Evolutionary conservation across 805 yeast genomes (phyloP).

Genomic region (Clavispora carvajalis): DNA sequence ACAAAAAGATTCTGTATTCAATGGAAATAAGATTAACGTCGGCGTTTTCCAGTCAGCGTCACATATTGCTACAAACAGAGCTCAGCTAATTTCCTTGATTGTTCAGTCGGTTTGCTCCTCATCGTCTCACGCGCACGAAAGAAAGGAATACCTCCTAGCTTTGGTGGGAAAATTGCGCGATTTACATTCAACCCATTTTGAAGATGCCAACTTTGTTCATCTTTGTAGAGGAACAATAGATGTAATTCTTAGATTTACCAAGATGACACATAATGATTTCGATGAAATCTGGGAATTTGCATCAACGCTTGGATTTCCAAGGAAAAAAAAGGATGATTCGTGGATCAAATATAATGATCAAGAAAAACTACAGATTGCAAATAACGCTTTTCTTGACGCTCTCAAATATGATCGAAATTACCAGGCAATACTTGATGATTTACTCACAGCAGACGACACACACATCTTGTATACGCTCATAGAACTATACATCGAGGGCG

Average conservation of each 20-base stretch:
- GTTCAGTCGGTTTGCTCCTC: slow-evolving; percentile 16
- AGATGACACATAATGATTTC: slow-evolving; percentile 7
- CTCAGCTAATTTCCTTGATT: slow-evolving; percentile 15
- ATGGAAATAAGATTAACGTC: background rate
- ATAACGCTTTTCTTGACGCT: slow-evolving; percentile 21
- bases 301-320: slow-evolving; percentile 25
- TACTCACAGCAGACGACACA: slow-evolving; percentile 15
- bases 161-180: slow-evolving; percentile 19
- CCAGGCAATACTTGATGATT: slow-evolving; percentile 18
- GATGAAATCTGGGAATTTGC: slow-evolving; percentile 16
- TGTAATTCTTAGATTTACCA: slow-evolving; percentile 16
- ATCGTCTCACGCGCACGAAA: slow-evolving; percentile 2
- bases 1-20: slow-evolving; percentile 14
- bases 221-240: slow-evolving; percentile 25
- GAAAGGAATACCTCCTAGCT: slow-evolving; percentile 15
- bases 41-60: background rate
- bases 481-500: slow-evolving; percentile 24
- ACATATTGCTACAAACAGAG: background rate
- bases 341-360: slow-evolving; percentile 20
- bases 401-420: slow-evolving; percentile 18
- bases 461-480: slow-evolving; percentile 24
- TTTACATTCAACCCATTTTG: slow-evolving; percentile 23
- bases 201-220: slow-evolving; percentile 23
- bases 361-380: slow-evolving; percentile 21
- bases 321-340: slow-evolving; percentile 16